Evolutionary conservation across 257 asterid genomes (phyloP), one percentile per base, ranked within the genome.

Genomic region (Cinchona pubescens): DNA sequence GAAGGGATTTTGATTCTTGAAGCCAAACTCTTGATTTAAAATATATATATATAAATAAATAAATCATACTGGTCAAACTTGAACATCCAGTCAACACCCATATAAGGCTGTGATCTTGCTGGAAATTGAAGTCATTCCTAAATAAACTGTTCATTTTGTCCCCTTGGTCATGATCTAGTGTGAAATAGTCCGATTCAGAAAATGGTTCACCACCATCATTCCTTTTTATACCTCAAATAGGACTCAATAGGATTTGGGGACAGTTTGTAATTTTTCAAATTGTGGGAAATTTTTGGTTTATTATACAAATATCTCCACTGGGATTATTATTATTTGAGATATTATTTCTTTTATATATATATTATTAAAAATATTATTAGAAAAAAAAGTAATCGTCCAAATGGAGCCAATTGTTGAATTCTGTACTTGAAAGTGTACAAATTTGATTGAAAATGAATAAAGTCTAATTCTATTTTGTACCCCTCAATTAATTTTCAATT

Each of bases 31-130:
- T 21, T 70, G 75, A 6, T 53, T 27, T 32, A 48, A 59, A 49
- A 2, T 0, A 1, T n/a, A n/a, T n/a, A n/a, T n/a, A n/a, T n/a
- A n/a, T n/a, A 6, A 35, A 35, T 18, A 37, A 9, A 25, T 13
- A 21, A 15, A 3, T 23, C 25, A 48, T 60, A 32, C 58, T 66
- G 75, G 86, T 84, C 82, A 77, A 82, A 71, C 63, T 23, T 35
- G 55, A 56, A 64, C 15, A 77, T 70, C 75, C 76, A 56, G 84
- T 81, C 85, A 81, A 83, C 76, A n/a, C 7, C 78, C 45, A 29
- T 53, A 42, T 45, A 72, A 56, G 76, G 87, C 82, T 80, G 84
- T 80, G 82, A 81, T 81, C 73, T 85, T 79, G 84, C 85, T 85
- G 87, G 83, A 79, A 65, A 49, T 45, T 71, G 60, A 75, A 80